Percentiles rank a stretch among this genome's conserved stretches.
Conservation (phyloP, 2,329 filamentous ascomycete species). For the Diplocarpon mali region DNA sequence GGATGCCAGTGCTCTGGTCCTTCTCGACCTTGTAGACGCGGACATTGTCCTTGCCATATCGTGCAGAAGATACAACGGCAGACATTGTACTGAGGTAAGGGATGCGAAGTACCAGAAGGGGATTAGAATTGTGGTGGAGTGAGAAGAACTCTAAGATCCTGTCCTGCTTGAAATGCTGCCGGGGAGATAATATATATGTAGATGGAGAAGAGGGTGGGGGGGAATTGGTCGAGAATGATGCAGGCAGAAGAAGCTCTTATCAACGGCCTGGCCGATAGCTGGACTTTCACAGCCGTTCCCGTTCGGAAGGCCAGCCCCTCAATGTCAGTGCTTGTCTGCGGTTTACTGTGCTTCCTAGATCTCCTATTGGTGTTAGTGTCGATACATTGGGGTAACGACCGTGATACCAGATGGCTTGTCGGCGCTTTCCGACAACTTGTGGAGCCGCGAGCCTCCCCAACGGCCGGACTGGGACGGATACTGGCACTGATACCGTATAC, state of each 20-base stretch:
- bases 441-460: neutral
- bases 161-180: no score
- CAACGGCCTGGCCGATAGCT: slow-evolving; percentile 1
- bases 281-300: neutral
- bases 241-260: slow-evolving; percentile 2
- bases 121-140: no score
- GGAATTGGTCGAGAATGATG: neutral
- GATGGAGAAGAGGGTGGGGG: neutral
- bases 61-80: slow-evolving; percentile 40
- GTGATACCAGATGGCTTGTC: slow-evolving; percentile 3
- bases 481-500: no score
- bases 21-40: slow-evolving; percentile 90
- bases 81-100: slow-evolving; percentile 1
- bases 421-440: neutral
- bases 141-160: neutral
- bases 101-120: no score
- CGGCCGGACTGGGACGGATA: neutral
- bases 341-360: neutral
- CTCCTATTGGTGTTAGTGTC: neutral
- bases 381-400: neutral
- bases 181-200: neutral
- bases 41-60: slow-evolving; percentile 95
- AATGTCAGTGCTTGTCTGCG: neutral
- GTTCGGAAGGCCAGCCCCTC: neutral
- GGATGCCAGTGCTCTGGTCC: slow-evolving; percentile 62